Evolutionary conservation across 2,329 filamentous ascomycete species (phyloP).

Genomic region (Trichoderma sp.): DNA sequence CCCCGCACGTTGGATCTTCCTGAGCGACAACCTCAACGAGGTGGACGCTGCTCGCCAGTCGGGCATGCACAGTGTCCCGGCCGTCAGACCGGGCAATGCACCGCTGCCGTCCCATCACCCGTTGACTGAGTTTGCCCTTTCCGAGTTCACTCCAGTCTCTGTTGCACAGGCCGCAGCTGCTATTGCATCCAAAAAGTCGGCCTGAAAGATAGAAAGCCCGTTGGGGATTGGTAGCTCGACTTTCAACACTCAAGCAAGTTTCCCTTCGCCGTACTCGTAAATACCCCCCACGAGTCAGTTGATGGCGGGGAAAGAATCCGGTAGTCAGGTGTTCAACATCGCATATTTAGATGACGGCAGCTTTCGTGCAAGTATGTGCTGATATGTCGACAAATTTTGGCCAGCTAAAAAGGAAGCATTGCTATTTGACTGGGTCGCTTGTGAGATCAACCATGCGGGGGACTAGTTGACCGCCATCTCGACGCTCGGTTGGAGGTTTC

Average conservation of each 20-base stretch:
- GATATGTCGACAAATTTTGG: constrained; percentile 1
- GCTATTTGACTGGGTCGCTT: constrained; percentile 14
- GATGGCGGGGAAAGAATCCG: background rate
- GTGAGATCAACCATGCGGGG: constrained; percentile 7
- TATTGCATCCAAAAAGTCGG: background rate
- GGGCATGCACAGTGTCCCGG: constrained; percentile 64
- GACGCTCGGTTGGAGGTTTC: background rate
- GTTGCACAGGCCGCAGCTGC: constrained; percentile 2
- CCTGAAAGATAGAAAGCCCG: background rate
- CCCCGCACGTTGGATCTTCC: constrained; percentile 66
- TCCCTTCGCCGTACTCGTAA: background rate
- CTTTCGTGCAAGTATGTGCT: background rate
- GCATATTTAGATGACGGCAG: constrained; percentile 3
- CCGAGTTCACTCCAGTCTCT: constrained; percentile 37
- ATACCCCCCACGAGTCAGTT: background rate
- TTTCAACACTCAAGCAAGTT: background rate
- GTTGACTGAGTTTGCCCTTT: constrained; percentile 38
- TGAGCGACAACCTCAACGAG: constrained; percentile 77
- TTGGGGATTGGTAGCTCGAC: background rate
- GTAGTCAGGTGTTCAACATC: constrained; percentile 9
- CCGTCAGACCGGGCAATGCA: constrained; percentile 70
- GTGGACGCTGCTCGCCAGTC: constrained; percentile 62
- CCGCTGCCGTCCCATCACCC: constrained; percentile 54
- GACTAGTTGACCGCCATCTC: constrained; percentile 19
- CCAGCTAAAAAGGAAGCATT: background rate